Percentiles rank a stretch among this genome's conserved stretches.
These are phyloP conservation scores for Vinca minor DNA, from an alignment of 257 asterid genomes.

Conservation along the genomic window DNA sequence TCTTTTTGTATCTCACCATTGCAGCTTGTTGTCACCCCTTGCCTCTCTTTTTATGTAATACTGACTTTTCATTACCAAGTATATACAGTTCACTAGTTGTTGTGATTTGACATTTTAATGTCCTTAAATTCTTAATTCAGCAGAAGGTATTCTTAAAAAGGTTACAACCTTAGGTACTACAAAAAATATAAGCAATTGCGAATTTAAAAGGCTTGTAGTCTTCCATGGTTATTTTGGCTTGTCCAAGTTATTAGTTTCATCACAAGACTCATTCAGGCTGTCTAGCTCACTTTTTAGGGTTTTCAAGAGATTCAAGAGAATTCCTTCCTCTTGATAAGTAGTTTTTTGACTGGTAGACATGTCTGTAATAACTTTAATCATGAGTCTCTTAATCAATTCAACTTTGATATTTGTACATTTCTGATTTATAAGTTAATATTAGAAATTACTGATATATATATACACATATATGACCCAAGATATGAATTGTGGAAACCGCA, in stretches of 20 bases:
- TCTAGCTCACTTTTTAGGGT: neutral
- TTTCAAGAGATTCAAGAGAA: neutral
- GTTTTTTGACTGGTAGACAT: neutral
- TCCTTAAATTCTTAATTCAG: neutral
- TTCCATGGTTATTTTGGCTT: neutral
- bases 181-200: neutral
- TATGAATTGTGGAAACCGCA: constrained; percentile 96
- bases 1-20: neutral
- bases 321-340: neutral
- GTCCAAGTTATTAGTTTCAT: neutral
- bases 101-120: neutral
- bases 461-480: constrained; percentile 27
- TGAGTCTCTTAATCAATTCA: neutral
- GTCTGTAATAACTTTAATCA: neutral
- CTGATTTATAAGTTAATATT: neutral
- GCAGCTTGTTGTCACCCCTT: neutral
- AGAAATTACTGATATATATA: neutral
- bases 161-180: neutral
- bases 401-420: neutral
- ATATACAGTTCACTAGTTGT: neutral
- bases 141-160: neutral
- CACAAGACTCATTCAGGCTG: neutral
- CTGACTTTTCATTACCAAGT: neutral
- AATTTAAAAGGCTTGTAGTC: neutral
- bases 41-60: neutral